A percentile compares a stretch with the other conserved stretches of the same genome.
Evolutionary conservation across 805 yeast genomes (phyloP).

Genomic region (Cyberlindnera galapagoensis): DNA sequence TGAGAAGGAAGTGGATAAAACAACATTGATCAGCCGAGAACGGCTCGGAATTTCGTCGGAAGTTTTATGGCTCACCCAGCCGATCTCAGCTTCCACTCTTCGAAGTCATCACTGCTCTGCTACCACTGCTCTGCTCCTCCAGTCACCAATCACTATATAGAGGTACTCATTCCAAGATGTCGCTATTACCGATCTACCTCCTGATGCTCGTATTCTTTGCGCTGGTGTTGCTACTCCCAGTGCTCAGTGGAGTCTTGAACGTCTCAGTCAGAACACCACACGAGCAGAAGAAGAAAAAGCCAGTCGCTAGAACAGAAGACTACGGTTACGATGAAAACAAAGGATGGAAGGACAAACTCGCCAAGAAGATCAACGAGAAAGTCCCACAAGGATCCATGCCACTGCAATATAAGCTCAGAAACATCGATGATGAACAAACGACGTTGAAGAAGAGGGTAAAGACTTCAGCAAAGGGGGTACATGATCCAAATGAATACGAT

Average conservation of each 20-base stretch:
- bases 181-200: conserved; percentile 24
- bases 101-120: no score
- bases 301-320: no score
- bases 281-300: conserved; percentile 1
- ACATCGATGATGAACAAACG: conserved; percentile 3
- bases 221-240: conserved; percentile 39
- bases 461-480: no score
- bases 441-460: conserved; percentile 20
- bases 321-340: conserved; percentile 1
- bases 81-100: no score
- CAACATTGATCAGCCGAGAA: no score
- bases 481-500: conserved; percentile 22
- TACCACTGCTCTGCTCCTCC: no score
- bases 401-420: conserved; percentile 13
- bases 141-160: no score
- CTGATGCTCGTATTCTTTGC: conserved; percentile 37
- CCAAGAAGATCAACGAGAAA: conserved; percentile 9
- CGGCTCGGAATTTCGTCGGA: no score
- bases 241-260: conserved; percentile 42
- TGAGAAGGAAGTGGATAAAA: no score
- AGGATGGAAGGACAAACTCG: conserved; percentile 15
- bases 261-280: conserved; percentile 21
- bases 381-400: conserved; percentile 20
- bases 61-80: no score
- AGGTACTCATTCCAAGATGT: no score